Base-by-base conservation (phyloP, 306 rosid species). In the Abrus precatorius region DNA sequence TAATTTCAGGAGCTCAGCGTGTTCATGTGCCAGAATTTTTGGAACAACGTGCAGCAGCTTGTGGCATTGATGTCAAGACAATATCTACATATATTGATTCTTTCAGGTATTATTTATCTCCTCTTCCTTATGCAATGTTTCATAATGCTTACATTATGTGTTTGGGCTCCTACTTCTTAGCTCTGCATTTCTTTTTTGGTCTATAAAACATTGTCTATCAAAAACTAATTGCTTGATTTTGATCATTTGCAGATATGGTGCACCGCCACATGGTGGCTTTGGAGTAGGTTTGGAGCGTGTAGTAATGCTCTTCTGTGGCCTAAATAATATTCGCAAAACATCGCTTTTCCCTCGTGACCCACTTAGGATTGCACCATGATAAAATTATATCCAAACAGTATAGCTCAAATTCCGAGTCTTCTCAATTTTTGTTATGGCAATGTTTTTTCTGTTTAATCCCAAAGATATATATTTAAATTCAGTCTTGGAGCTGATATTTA, bases 1-100 rank as follows among this genome's bases (percentile, higher is more conserved):
- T 96, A 5, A 96, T 96, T 85, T 96, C 99, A 1, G 99, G 99
- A 52, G 98, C 92, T 12, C 98, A 96, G 83, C 99, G 99, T 87
- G 43, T 96, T 27, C 98, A 96, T 34, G 87, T 82, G 27, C 91
- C 97, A 7, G 98, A 93, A 27, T 76, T 93, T n/a, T 78, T 96
- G 81, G 84, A 87, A 14, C 79, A 93, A 60, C 97, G 97, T 60
- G 99, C 98, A 6, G 86, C 65, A 9, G 92, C 97, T 28, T 86
- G 90, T 1, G 98, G 97, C 59, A 92, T 93, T 73, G 99, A 93
- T 1, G 91, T 92, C 2, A 80, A 76, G 57, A 89, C 99, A 29
- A 90, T 96, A 55, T 84, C 92, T 47, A 28, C 98, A 7, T 96
- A 96, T 57, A 87, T 96, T 0, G 98, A 96, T 77, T 83, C 99